Conservation (phyloP, 2,329 filamentous ascomycete species). For the Pseudopyricularia javanii region DNA sequence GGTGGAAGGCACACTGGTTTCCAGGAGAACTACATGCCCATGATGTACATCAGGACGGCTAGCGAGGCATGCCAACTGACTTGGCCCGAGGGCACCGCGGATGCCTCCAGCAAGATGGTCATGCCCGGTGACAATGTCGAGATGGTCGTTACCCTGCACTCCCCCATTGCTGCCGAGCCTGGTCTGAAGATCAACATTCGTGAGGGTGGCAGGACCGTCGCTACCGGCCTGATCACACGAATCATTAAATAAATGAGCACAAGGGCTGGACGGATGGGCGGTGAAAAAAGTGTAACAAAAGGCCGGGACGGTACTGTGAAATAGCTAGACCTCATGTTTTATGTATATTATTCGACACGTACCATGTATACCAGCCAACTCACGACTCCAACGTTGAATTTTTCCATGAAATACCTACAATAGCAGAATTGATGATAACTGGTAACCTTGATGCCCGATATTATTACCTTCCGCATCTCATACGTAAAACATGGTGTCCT, state of each 20-base stretch:
- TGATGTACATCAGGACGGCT: constrained; percentile 90
- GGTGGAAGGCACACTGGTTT: constrained; percentile 96
- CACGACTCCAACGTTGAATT: neutral
- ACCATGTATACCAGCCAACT: neutral
- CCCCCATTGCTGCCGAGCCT: constrained; percentile 76
- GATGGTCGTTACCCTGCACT: constrained; percentile 80
- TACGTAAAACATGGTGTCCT: no score
- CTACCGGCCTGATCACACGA: constrained; percentile 70
- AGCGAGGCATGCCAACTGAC: constrained; percentile 66
- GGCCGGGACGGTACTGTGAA: neutral
- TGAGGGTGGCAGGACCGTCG: constrained; percentile 86
- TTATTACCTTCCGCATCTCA: no score
- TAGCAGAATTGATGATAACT: no score
- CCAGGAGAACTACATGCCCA: constrained; percentile 89
- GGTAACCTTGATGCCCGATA: no score
- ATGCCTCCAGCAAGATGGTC: constrained; percentile 64
- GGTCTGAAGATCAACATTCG: constrained; percentile 97
- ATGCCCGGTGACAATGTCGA: constrained; percentile 99
- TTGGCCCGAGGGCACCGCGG: constrained; percentile 76
- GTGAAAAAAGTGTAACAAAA: neutral
- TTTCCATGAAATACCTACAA: neutral
- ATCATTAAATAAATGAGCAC: constrained; percentile 40
- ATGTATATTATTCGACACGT: neutral
- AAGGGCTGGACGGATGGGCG: neutral
- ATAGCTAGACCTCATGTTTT: neutral